These are phyloP conservation scores for Phlyctochytrium planicorne DNA, from an alignment of 192 early-diverging fungal genomes.

Conservation along the genomic window DNA sequence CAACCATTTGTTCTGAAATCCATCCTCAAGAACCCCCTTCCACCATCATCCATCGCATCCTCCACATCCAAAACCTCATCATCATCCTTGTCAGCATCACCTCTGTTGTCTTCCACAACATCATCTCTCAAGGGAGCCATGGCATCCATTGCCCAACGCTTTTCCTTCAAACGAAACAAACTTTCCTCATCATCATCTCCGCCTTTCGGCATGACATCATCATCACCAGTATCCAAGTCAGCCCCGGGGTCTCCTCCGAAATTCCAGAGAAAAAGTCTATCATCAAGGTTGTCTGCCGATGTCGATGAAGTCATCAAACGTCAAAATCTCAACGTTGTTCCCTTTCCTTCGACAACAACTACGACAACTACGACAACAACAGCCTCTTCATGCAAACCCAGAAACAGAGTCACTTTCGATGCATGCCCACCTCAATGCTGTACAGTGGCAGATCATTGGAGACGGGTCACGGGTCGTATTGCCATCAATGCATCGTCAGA, in stretches of 20 bases:
- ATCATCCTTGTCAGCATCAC: neutral
- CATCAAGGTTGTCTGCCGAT: neutral
- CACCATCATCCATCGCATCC: neutral
- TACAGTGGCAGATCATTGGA: neutral
- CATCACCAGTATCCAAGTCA: neutral
- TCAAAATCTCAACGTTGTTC: neutral
- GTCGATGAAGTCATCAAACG: neutral
- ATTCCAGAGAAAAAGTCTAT: neutral
- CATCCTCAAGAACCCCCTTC: neutral
- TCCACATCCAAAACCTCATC: neutral
- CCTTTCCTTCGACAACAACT: neutral
- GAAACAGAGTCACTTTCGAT: neutral
- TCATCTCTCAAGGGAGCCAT: neutral
- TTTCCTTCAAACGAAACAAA: neutral
- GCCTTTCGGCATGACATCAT: neutral
- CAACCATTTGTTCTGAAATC: neutral
- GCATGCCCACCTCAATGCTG: neutral
- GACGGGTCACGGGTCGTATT: neutral
- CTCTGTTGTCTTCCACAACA: neutral
- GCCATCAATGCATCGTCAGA: neutral
- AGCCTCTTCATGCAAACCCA: neutral
- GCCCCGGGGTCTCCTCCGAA: neutral
- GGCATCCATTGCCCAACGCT: neutral
- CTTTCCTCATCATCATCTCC: neutral
- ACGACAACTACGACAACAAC: neutral